Base-by-base conservation (phyloP, 192 early-diverging fungal species). In the Podila epicladia region DNA sequence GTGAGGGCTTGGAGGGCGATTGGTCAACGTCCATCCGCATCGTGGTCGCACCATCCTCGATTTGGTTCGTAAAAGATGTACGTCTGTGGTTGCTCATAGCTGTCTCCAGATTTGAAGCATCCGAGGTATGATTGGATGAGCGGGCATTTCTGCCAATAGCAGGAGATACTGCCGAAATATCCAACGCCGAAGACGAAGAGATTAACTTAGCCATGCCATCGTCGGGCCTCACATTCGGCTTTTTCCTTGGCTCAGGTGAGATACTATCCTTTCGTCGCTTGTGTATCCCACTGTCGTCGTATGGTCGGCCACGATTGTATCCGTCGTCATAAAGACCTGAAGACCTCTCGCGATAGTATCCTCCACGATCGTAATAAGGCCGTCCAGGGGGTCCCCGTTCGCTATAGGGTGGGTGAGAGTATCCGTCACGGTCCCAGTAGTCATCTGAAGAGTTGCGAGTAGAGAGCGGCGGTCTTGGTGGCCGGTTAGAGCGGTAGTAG, bases 231-330 rank as follows among this genome's bases (percentile, higher is more conserved):
- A 22, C 33, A 33, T 63, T 33, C 33, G 20, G 31, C 22, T 57
- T 60, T 29, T 66, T 73, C n/a, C 64, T 26, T 8, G 72, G 72
- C 32, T 73, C 58, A 29, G 72, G 72, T 0, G 72, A 73, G 12
- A 32, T 13, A 24, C 41, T 67, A 5, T 58, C 37, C 41, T 50
- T 65, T 1, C 72, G 51, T 37, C 72, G 57, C 24, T 73, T 73
- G 64, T 67, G 9, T 17, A 61, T 53, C 29, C 51, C 64, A 31
- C 48, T 26, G 26, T 51, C 49, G 48, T 51, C 48, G 64, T 22
- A 31, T 29, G 9, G 35, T 63, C 64, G 64, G 26, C 48, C 64
- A 6, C 26, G 28, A 19, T 50, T 41, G 19, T 49, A 55, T 24
- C 24, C 53, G n/a, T n/a, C 20, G 8, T 55, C 53, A n/a, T 24